Base-by-base conservation (phyloP, 805 yeast genomes). In the Candida tibetensis region DNA sequence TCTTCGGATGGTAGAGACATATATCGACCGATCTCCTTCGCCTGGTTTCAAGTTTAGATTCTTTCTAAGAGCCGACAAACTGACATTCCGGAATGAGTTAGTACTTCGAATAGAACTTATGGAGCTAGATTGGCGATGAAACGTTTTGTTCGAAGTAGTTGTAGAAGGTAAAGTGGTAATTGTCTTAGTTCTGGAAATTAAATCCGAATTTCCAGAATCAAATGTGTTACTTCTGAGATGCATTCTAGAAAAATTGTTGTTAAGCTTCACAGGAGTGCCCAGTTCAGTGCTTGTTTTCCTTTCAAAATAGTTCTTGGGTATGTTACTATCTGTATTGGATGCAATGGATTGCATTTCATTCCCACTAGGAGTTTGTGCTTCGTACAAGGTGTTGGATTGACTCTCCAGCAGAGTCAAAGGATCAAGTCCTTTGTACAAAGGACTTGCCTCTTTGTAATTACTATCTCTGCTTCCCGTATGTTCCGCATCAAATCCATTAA, bases 1-100 rank as follows among this genome's bases (percentile, higher is more conserved):
- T 32, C 64, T 51, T 30, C 79, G 54, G 34, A 75, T 48, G 14
- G 64, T 47, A 28, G 63, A 60, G 17, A 79, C 77, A 48, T 79
- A 79, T n/a, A 54, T 53, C 1, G 81, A 76, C 31, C 63, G 54
- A 34, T 72, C 72, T 10, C 82, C 82, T 46, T 71, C 74, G 7
- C 76, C 75, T 23, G 77, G 71, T 21, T 58, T 59, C 25, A 69
- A 50, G 30, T 53, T 49, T 26, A 68, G 44, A 3, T 60, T 53
- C 45, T 59, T 62, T 39, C 67, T 69, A 27, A 69, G 49, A 2
- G 66, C 45, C 10, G 69, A 63, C 28, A 69, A 46, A 43, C 64
- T 69, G 30, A 66, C 67, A 45, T 64, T 66, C 23, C 58, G 47
- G 40, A 47, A 52, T 2, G 71, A 65, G 18, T 45, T 49, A 2